These are phyloP conservation scores for Sonneratia caseolaris DNA, from an alignment of 345 rosid genomes.

Conservation along the genomic window DNA sequence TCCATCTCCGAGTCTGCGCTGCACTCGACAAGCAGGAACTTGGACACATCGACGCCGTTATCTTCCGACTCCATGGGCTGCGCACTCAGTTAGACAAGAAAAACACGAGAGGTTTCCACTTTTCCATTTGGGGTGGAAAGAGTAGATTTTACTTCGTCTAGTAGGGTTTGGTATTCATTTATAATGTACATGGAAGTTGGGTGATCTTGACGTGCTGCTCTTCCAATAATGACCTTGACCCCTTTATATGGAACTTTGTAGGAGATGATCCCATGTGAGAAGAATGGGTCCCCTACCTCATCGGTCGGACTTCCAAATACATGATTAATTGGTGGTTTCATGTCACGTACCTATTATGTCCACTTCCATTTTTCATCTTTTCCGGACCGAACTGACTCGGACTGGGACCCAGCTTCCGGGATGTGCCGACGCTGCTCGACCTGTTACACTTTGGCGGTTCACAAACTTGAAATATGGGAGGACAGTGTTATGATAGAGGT, in stretches of 20 bases:
- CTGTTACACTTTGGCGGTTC: background rate
- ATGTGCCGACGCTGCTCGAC: background rate
- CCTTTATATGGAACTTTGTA: background rate
- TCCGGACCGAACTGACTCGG: background rate
- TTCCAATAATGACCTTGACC: background rate
- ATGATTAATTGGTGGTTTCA: background rate
- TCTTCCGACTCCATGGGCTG: background rate
- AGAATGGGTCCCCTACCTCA: background rate
- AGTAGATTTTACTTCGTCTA: background rate
- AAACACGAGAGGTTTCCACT: background rate
- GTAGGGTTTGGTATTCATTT: background rate
- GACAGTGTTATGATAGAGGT: background rate
- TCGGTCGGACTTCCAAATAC: background rate
- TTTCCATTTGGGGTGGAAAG: background rate
- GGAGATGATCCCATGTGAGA: background rate
- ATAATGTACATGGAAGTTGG: background rate
- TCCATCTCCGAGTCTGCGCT: constrained; percentile 44
- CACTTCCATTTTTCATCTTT: background rate
- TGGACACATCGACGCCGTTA: constrained; percentile 21
- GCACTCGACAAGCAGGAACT: constrained; percentile 36
- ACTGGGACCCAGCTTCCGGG: background rate
- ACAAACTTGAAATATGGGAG: too few species aligned
- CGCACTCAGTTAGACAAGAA: too few species aligned
- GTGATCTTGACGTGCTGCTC: background rate
- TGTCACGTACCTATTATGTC: background rate